phyloP scores from a whole-genome alignment of 2,329 filamentous ascomycete genomes.

The Alternaria atra region DNA sequence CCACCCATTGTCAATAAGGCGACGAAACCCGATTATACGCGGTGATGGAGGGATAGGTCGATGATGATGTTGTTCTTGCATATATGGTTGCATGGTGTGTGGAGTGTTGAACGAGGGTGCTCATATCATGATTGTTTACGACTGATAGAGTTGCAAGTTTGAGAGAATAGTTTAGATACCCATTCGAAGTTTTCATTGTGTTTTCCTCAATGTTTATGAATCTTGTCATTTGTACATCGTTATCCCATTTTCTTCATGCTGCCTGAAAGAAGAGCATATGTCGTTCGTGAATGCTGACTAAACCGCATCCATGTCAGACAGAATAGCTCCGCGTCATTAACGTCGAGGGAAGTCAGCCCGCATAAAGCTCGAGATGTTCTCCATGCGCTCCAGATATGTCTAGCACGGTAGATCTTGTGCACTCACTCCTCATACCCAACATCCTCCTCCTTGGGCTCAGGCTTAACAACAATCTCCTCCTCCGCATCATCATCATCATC shows the following conservation, averaged over 20 bases:
- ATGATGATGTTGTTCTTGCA: conserved; percentile 1
- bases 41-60: conserved; percentile 18
- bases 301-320: background rate
- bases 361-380: no score
- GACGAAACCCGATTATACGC: conserved; percentile 75
- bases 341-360: no score
- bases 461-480: conserved; percentile 4
- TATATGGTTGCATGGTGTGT: background rate
- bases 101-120: background rate
- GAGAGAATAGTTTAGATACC: conserved; percentile 26
- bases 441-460: conserved; percentile 6
- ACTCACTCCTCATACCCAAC: background rate
- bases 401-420: no score
- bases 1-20: conserved; percentile 87
- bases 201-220: background rate
- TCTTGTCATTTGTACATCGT: background rate
- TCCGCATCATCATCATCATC: conserved; percentile 8
- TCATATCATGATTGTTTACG: conserved; percentile 1
- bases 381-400: no score
- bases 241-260: background rate
- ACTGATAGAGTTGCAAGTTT: background rate
- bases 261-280: background rate
- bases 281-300: background rate
- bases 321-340: background rate
- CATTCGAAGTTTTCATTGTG: conserved; percentile 19